A percentile compares a stretch with the other conserved stretches of the same genome.
phyloP scores from a whole-genome alignment of 345 rosid species.

The Raphanus raphanistrum region DNA sequence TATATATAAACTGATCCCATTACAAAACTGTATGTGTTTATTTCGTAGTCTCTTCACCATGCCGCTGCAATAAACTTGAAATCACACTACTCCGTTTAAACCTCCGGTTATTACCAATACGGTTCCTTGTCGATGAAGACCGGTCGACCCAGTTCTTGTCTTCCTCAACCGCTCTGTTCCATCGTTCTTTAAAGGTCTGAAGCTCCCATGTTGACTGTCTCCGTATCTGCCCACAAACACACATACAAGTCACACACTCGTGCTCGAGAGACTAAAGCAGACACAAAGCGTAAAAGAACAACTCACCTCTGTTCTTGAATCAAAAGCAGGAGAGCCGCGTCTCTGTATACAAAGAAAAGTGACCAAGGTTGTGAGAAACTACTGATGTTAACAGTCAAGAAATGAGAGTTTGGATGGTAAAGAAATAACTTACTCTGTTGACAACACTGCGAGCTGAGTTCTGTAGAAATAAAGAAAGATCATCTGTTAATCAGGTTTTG shows the following conservation, averaged over 20 bases:
- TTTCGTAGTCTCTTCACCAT: slow-evolving; percentile 21
- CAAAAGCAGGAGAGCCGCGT: slow-evolving; percentile 24
- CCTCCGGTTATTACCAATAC: slow-evolving; percentile 24
- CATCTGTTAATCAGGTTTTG: not conserved
- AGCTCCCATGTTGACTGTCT: slow-evolving; percentile 94
- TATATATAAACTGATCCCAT: not conserved
- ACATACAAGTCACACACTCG: not conserved
- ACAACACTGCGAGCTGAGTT: slow-evolving; percentile 27
- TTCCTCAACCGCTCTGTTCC: slow-evolving; percentile 70
- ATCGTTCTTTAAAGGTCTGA: slow-evolving; percentile 60
- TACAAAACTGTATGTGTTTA: slow-evolving; percentile 12
- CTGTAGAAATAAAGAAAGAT: slow-evolving; percentile 8
- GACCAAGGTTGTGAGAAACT: not conserved
- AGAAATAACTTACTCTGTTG: not conserved
- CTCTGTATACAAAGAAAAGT: slow-evolving; percentile 15
- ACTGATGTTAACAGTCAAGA: not conserved
- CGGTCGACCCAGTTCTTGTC: slow-evolving; percentile 79
- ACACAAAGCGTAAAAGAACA: not conserved
- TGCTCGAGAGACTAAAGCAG: not conserved
- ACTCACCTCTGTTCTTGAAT: slow-evolving; percentile 40
- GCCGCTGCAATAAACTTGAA: slow-evolving; percentile 26
- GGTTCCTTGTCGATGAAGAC: slow-evolving; percentile 34
- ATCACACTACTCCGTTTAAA: slow-evolving; percentile 22
- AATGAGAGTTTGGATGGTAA: slow-evolving; percentile 2
- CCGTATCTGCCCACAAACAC: slow-evolving; percentile 55